These are phyloP conservation scores for Rosellinia necatrix DNA, from an alignment of 2,329 filamentous ascomycete species.

Conservation along the genomic window DNA sequence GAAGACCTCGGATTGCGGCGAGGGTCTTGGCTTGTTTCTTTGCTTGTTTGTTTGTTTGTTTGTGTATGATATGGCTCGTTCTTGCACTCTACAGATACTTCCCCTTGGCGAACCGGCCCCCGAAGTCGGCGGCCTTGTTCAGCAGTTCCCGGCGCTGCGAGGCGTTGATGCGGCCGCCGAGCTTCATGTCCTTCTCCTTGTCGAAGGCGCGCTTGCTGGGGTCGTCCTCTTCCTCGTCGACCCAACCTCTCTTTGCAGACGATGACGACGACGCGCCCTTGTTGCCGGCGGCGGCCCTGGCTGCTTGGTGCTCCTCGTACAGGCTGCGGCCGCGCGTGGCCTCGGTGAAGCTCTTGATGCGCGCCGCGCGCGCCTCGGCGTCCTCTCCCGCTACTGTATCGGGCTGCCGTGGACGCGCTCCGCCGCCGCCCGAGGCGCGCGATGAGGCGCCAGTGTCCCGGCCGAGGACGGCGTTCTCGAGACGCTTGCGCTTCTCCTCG, in stretches of 20 bases:
- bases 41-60: too few relatives aligned
- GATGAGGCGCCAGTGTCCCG: constrained; percentile 49
- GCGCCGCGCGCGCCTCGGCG: constrained; percentile 55
- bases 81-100: constrained; percentile 57
- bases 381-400: too few relatives aligned
- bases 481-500: constrained; percentile 79
- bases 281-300: constrained; percentile 30
- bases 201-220: constrained; percentile 89
- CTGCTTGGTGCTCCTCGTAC: constrained; percentile 60
- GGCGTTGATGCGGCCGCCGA: constrained; percentile 72
- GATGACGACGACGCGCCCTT: too few relatives aligned
- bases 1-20: too few relatives aligned
- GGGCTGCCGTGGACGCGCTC: too few relatives aligned
- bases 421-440: not conserved
- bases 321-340: constrained; percentile 62
- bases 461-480: constrained; percentile 83
- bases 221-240: constrained; percentile 78
- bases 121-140: constrained; percentile 79
- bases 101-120: constrained; percentile 80
- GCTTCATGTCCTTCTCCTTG: constrained; percentile 89
- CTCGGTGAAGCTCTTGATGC: constrained; percentile 56
- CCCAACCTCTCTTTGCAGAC: constrained; percentile 39
- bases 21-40: too few relatives aligned
- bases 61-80: too few relatives aligned
- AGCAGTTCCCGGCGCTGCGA: constrained; percentile 79